Evolutionary conservation across 176 grass and related monocot species (phyloP).

Genomic region (Musa beccarii): DNA sequence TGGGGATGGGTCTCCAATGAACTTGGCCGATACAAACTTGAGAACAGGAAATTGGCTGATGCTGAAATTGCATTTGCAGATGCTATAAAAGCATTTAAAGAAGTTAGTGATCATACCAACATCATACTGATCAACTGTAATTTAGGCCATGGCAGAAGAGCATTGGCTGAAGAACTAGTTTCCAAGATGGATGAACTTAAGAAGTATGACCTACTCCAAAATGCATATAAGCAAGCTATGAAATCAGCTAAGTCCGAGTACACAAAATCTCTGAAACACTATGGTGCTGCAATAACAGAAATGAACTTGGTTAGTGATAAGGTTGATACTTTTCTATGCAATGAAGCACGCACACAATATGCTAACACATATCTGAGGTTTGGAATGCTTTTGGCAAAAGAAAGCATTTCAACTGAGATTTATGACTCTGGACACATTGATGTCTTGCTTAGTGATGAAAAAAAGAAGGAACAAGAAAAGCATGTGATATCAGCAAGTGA

Average conservation of each 20-base stretch:
- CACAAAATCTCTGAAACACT: slow-evolving; percentile 83
- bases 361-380: slow-evolving; percentile 86
- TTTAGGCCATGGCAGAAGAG: slow-evolving; percentile 92
- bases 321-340: slow-evolving; percentile 40
- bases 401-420: slow-evolving; percentile 56
- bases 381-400: slow-evolving; percentile 95
- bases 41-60: slow-evolving; percentile 40
- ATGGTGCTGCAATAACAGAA: slow-evolving; percentile 70
- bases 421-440: slow-evolving; percentile 50
- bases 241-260: slow-evolving; percentile 80
- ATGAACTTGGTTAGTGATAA: slow-evolving; percentile 42
- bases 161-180: slow-evolving; percentile 77
- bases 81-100: slow-evolving; percentile 83
- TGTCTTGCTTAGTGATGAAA: slow-evolving; percentile 37
- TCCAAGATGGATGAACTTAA: slow-evolving; percentile 71
- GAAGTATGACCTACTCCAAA: slow-evolving; percentile 53
- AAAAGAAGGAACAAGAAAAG: slow-evolving; percentile 28
- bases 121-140: slow-evolving; percentile 98
- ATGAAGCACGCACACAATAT: slow-evolving; percentile 85
- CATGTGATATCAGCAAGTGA: slow-evolving; percentile 62
- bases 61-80: slow-evolving; percentile 77
- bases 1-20: slow-evolving; percentile 90
- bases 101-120: slow-evolving; percentile 77
- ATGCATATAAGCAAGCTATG: slow-evolving; percentile 55
- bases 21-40: slow-evolving; percentile 82